Percentiles rank a stretch among this genome's conserved stretches.
phyloP scores from a whole-genome alignment of 176 grass and related monocot species.

The Oryza meridionalis region DNA sequence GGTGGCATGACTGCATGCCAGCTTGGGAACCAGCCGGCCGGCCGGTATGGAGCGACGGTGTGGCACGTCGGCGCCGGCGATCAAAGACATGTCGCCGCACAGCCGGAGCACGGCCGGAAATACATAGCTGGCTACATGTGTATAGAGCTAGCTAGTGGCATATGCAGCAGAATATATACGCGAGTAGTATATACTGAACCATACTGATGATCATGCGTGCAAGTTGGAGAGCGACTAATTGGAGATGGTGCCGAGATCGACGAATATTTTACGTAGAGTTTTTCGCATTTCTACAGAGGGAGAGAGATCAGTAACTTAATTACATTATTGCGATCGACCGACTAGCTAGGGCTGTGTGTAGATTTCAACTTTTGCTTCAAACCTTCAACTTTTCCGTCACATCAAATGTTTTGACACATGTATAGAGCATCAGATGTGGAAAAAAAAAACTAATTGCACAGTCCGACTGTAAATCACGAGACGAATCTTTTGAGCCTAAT shows the following conservation, averaged over 20 bases:
- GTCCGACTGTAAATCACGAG: too few species aligned
- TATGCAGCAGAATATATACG: neutral
- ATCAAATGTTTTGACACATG: too few species aligned
- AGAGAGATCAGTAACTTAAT: neutral
- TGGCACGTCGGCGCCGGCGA: constrained; percentile 18
- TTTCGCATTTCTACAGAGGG: neutral
- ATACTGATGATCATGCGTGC: neutral
- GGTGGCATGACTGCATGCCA: neutral
- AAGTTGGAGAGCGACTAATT: neutral
- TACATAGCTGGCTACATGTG: neutral
- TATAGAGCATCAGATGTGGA: too few species aligned
- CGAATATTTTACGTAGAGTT: neutral
- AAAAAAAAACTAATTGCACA: too few species aligned
- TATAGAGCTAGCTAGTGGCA: neutral
- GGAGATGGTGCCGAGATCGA: neutral
- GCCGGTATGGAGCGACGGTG: constrained; percentile 34
- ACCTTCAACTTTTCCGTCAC: too few species aligned
- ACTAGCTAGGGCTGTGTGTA: too few species aligned
- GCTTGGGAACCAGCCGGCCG: neutral
- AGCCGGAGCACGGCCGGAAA: neutral
- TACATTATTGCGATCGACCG: too few species aligned
- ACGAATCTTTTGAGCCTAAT: too few species aligned
- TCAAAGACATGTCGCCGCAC: neutral
- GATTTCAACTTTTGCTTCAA: too few species aligned
- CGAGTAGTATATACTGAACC: too few species aligned